Percentiles rank a stretch among this genome's conserved stretches.
phyloP scores from a whole-genome alignment of 768 basidiomycete genomes.

The Tephrocybe sp. region DNA sequence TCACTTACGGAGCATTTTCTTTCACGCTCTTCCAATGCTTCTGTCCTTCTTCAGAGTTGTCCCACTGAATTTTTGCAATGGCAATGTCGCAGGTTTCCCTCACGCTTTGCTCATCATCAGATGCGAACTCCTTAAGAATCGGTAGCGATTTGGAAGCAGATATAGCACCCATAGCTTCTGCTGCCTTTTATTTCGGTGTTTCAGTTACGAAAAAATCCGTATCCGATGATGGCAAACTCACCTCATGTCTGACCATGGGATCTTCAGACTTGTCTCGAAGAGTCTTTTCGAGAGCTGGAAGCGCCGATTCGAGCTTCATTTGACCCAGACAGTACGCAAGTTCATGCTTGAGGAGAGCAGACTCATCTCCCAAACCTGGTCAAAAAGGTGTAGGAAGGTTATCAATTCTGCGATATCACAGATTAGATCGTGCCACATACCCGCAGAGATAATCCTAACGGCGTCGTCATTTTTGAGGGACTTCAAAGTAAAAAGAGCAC shows the following conservation, averaged over 20 bases:
- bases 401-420: not conserved
- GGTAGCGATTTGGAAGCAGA: slow-evolving; percentile 64
- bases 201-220: slow-evolving; percentile 13
- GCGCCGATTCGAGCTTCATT: slow-evolving; percentile 68
- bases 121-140: slow-evolving; percentile 66
- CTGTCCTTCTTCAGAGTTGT: slow-evolving; percentile 72
- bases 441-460: slow-evolving; percentile 81
- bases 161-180: slow-evolving; percentile 98
- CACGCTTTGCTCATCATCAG: slow-evolving; percentile 70
- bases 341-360: slow-evolving; percentile 93
- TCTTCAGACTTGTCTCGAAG: slow-evolving; percentile 70
- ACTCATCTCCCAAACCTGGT: slow-evolving; percentile 80
- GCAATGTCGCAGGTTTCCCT: slow-evolving; percentile 98
- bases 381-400: slow-evolving; percentile 7
- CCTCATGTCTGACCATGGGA: slow-evolving; percentile 98
- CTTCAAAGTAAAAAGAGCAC: slow-evolving; percentile 91
- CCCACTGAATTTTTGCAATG: slow-evolving; percentile 92
- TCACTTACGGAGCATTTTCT: slow-evolving; percentile 37
- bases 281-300: slow-evolving; percentile 77
- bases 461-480: slow-evolving; percentile 76
- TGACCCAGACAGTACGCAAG: slow-evolving; percentile 97
- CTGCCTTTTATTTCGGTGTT: slow-evolving; percentile 54
- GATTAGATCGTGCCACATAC: slow-evolving; percentile 35
- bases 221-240: slow-evolving; percentile 26
- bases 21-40: slow-evolving; percentile 35